Percentiles rank a stretch among this genome's conserved stretches.
Evolutionary conservation across 1,284 basidiomycete species (phyloP).

Genomic region (Salmacisia buchloeana): DNA sequence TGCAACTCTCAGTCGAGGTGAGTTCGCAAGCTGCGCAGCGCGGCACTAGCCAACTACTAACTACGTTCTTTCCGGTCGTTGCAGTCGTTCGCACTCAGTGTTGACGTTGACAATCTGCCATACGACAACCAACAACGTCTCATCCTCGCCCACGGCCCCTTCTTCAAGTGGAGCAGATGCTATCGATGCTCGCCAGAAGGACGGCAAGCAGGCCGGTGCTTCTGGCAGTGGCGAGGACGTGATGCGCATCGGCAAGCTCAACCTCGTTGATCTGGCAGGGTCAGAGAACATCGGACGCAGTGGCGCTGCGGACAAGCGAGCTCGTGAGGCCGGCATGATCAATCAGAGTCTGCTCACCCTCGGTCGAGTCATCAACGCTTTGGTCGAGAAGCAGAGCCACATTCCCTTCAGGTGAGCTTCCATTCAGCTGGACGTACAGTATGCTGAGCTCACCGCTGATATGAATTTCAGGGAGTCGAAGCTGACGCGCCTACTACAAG

Average conservation of each 20-base stretch:
- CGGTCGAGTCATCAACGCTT: conserved; percentile 90
- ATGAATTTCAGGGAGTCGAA: conserved; percentile 59
- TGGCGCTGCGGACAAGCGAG: conserved; percentile 89
- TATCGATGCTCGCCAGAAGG: conserved; percentile 57
- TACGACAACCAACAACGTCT: conserved; percentile 3
- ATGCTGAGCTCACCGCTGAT: neutral
- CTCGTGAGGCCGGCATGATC: conserved; percentile 96
- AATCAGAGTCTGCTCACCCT: conserved; percentile 95
- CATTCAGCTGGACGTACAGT: neutral
- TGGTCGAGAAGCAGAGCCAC: conserved; percentile 82
- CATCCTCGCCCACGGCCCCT: neutral
- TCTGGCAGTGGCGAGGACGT: conserved; percentile 66
- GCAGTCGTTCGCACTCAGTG: conserved; percentile 90
- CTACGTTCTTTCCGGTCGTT: neutral
- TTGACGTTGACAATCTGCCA: conserved; percentile 86
- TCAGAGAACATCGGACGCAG: conserved; percentile 96
- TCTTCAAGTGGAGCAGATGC: neutral
- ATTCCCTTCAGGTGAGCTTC: conserved; percentile 77
- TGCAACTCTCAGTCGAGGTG: conserved; percentile 90
- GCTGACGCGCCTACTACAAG: conserved; percentile 92
- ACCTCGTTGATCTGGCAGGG: conserved; percentile 93
- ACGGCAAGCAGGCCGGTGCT: neutral
- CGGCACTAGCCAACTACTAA: neutral
- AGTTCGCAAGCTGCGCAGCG: conserved; percentile 22
- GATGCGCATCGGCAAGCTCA: conserved; percentile 87